These are phyloP conservation scores for Calonectria honghensis DNA, from an alignment of 2,329 filamentous ascomycete genomes.

Conservation along the genomic window DNA sequence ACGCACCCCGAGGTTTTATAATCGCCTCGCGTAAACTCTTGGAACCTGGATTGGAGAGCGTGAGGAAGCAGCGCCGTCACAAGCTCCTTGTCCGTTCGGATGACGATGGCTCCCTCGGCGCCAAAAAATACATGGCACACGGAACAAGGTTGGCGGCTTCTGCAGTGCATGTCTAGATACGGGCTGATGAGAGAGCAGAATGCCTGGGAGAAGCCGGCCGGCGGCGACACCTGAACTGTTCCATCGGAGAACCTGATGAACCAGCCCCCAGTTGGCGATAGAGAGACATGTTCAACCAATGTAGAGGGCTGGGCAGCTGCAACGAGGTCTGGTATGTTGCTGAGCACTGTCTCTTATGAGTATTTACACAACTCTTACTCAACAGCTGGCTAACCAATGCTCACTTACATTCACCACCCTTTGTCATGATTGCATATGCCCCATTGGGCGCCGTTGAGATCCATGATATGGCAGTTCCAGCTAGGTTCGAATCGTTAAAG, in stretches of 20 bases:
- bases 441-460: slow-evolving; percentile 40
- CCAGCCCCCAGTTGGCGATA: slow-evolving; percentile 38
- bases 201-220: slow-evolving; percentile 30
- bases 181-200: slow-evolving; percentile 30
- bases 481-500: slow-evolving; percentile 19
- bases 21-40: slow-evolving; percentile 30
- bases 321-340: slow-evolving; percentile 39
- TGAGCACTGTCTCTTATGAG: slow-evolving; percentile 35
- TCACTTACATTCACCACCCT: slow-evolving; percentile 43
- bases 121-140: slow-evolving; percentile 38
- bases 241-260: slow-evolving; percentile 42
- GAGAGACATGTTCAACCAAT: slow-evolving; percentile 35
- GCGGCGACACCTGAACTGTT: slow-evolving; percentile 40
- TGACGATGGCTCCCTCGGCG: slow-evolving; percentile 26
- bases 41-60: slow-evolving; percentile 13
- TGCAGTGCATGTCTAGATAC: slow-evolving; percentile 25
- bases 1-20: slow-evolving; percentile 17
- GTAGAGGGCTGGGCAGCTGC: slow-evolving; percentile 24
- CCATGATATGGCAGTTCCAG: slow-evolving; percentile 42
- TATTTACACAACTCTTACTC: background rate
- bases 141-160: slow-evolving; percentile 28
- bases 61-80: slow-evolving; percentile 20
- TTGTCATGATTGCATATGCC: slow-evolving; percentile 41
- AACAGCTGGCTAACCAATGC: background rate
- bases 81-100: slow-evolving; percentile 21